phyloP scores from a whole-genome alignment of 2,329 filamentous ascomycete genomes.

The Microcera coccophila region DNA sequence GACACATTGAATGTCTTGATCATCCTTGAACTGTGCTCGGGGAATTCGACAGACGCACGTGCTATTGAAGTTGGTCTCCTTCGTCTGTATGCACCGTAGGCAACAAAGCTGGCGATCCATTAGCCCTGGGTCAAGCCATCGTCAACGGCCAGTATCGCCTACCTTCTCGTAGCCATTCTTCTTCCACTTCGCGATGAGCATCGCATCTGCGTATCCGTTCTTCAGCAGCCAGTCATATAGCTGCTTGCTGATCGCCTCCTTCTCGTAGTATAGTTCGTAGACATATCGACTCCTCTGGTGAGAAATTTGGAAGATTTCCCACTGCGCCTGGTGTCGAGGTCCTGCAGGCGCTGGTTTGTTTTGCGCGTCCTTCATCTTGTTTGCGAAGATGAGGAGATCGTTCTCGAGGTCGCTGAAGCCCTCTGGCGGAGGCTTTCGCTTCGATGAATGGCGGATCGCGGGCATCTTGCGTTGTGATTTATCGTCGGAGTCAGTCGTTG shows the following conservation, averaged over 20 bases:
- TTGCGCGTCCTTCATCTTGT: constrained; percentile 94
- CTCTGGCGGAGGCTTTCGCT: constrained; percentile 77
- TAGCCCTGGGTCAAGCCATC: too few species aligned
- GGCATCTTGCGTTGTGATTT: constrained; percentile 55
- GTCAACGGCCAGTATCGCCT: constrained; percentile 23
- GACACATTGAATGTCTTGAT: constrained; percentile 87
- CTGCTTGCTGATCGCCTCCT: constrained; percentile 87
- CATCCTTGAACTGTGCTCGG: constrained; percentile 81
- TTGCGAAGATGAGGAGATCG: constrained; percentile 77
- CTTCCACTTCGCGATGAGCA: constrained; percentile 99
- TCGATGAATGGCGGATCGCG: constrained; percentile 68
- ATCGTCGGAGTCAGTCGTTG: constrained; percentile 2
- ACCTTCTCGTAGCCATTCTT: constrained; percentile 99
- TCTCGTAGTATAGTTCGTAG: constrained; percentile 97
- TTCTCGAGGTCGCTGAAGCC: constrained; percentile 87
- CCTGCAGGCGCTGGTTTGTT: constrained; percentile 79
- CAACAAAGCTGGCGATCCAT: constrained; percentile 69
- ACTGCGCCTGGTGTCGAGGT: constrained; percentile 82
- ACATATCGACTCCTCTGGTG: constrained; percentile 91
- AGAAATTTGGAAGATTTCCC: constrained; percentile 96
- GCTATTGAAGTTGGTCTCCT: constrained; percentile 97
- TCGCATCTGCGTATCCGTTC: constrained; percentile 91
- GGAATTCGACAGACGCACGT: constrained; percentile 97
- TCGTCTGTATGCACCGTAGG: constrained; percentile 95
- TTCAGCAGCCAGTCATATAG: constrained; percentile 96